phyloP scores from a whole-genome alignment of 192 early-diverging fungal genomes.

The Coemansia sp. region DNA sequence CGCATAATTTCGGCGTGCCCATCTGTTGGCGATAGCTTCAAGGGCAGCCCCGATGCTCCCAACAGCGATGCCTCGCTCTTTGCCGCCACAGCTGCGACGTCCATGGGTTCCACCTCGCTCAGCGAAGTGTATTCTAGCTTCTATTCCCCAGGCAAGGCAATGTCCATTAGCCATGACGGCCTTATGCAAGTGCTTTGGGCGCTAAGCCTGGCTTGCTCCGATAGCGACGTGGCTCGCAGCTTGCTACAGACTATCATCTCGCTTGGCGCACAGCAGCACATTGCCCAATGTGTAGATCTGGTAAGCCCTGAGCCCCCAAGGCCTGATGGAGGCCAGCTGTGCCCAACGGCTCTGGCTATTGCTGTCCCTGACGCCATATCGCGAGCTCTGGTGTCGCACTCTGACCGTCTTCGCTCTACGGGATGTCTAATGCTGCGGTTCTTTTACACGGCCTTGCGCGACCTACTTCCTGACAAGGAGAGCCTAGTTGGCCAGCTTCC shows the following conservation, averaged over 20 bases:
- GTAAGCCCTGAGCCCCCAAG: conserved; percentile 3
- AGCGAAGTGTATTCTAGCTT: conserved; percentile 9
- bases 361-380: conserved; percentile 38
- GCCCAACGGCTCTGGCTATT: conserved; percentile 14
- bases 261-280: conserved; percentile 35
- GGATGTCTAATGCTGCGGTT: conserved; percentile 27
- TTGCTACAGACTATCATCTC: conserved; percentile 26
- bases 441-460: conserved; percentile 26
- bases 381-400: conserved; percentile 33
- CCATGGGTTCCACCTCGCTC: conserved; percentile 13
- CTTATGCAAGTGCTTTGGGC: conserved; percentile 40
- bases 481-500: conserved; percentile 41
- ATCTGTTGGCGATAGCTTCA: conserved; percentile 32
- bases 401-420: conserved; percentile 13
- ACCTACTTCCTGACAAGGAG: conserved; percentile 10
- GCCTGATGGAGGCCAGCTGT: not conserved
- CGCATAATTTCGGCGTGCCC: conserved; percentile 19
- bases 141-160: not conserved
- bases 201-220: conserved; percentile 33
- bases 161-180: conserved; percentile 19
- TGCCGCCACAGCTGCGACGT: conserved; percentile 13
- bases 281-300: conserved; percentile 26
- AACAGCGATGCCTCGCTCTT: conserved; percentile 14
- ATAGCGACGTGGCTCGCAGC: conserved; percentile 18
- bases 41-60: conserved; percentile 5